These are phyloP conservation scores for Pseudozyma hubeiensis DNA, from an alignment of 1,284 basidiomycete genomes.

Conservation along the genomic window DNA sequence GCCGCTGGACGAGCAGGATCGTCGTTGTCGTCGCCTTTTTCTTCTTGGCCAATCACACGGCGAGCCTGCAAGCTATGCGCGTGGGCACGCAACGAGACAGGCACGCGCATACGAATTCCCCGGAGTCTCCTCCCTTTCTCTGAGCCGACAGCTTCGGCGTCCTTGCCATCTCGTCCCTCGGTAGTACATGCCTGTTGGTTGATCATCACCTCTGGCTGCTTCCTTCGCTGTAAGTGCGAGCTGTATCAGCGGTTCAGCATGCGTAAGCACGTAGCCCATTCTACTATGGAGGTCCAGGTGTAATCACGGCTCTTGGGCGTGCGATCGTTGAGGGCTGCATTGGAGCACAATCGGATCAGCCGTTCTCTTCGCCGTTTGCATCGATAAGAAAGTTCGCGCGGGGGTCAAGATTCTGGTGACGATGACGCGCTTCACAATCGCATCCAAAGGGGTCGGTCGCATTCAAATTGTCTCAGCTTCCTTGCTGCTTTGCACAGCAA, in stretches of 20 bases:
- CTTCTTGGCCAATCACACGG: slow-evolving; percentile 6
- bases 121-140: not conserved
- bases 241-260: no score
- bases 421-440: slow-evolving; percentile 6
- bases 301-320: no score
- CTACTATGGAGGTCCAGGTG: no score
- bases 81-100: slow-evolving; percentile 14
- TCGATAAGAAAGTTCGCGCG: slow-evolving; percentile 38
- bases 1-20: not conserved
- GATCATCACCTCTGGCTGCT: not conserved
- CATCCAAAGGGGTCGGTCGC: not conserved
- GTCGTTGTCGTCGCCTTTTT: no score
- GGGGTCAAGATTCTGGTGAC: slow-evolving; percentile 1
- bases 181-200: not conserved
- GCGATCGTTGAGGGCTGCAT: not conserved
- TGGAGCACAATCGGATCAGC: not conserved
- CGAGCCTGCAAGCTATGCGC: slow-evolving; percentile 2
- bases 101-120: slow-evolving; percentile 29
- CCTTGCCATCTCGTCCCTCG: not conserved
- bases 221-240: no score
- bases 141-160: not conserved
- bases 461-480: not conserved
- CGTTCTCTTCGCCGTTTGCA: slow-evolving; percentile 3
- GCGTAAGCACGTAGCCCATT: no score
- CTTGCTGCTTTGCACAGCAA: no score